Evolutionary conservation across 2,329 filamentous ascomycete species (phyloP).

Genomic region (Hansfordia pulvinata): DNA sequence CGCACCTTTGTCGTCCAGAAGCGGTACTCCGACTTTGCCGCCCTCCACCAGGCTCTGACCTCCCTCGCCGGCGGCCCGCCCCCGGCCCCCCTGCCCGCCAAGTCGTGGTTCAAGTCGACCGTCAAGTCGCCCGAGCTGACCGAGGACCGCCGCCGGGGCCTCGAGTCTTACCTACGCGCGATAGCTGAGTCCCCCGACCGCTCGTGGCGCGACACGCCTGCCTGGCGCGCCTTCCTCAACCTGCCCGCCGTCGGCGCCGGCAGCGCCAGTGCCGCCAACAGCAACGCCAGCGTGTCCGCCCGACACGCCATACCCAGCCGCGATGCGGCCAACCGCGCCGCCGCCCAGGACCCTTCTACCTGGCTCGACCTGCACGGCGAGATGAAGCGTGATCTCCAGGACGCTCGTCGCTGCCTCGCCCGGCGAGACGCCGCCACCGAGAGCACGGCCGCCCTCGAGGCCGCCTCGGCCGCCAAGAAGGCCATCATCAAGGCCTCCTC

Average conservation of each 20-base stretch:
- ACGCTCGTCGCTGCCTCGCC: constrained; percentile 52
- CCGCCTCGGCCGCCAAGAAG: constrained; percentile 61
- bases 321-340: constrained; percentile 22
- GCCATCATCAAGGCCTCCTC: constrained; percentile 56
- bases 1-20: constrained; percentile 65
- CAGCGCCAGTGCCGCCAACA: constrained; percentile 30
- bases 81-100: constrained; percentile 53
- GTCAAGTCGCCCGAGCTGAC: constrained; percentile 56
- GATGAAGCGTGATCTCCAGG: constrained; percentile 57
- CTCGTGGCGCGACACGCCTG: constrained; percentile 59
- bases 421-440: constrained; percentile 47
- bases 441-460: constrained; percentile 37
- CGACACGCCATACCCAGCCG: constrained; percentile 17
- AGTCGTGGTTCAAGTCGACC: constrained; percentile 67
- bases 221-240: constrained; percentile 63
- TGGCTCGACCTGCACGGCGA: constrained; percentile 70
- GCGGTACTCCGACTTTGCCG: constrained; percentile 68
- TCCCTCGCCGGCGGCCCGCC: constrained; percentile 48
- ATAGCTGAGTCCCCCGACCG: constrained; percentile 63
- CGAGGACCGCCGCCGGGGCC: constrained; percentile 50
- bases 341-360: constrained; percentile 45
- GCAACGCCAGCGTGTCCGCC: constrained; percentile 30
- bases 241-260: constrained; percentile 43
- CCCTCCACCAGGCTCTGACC: constrained; percentile 50
- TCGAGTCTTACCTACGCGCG: constrained; percentile 59